Evolutionary conservation across 2,329 filamentous ascomycete species (phyloP).

Genomic region (Bipolaris bicolor): DNA sequence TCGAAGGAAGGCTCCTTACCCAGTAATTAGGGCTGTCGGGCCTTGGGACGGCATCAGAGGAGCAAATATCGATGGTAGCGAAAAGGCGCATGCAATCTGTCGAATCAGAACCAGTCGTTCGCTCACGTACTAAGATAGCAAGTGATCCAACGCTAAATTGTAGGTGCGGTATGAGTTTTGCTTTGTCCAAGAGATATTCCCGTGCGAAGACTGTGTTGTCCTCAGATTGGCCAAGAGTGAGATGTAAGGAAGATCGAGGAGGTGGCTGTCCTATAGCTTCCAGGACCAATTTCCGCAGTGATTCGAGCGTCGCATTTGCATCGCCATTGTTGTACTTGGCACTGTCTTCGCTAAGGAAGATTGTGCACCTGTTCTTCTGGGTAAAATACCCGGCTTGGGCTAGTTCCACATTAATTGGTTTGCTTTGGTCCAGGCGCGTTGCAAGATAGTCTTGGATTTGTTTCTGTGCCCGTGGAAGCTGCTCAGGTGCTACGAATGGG

Average conservation of each 20-base stretch:
- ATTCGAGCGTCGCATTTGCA: constrained; percentile 14
- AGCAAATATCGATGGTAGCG: constrained; percentile 55
- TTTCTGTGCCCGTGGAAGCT: constrained; percentile 54
- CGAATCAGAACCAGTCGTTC: constrained; percentile 28
- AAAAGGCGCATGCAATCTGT: constrained; percentile 63
- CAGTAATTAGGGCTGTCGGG: constrained; percentile 21
- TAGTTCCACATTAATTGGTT: constrained; percentile 35
- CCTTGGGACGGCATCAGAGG: constrained; percentile 1
- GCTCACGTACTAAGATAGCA: constrained; percentile 61
- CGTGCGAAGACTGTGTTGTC: constrained; percentile 55
- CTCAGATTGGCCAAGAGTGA: constrained; percentile 67
- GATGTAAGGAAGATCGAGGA: constrained; percentile 52
- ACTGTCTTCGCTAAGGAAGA: constrained; percentile 30
- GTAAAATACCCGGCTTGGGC: constrained; percentile 56
- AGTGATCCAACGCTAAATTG: constrained; percentile 59
- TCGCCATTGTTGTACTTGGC: constrained; percentile 13
- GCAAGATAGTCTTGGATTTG: constrained; percentile 49
- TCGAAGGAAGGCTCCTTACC: constrained; percentile 8
- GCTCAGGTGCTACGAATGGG: constrained; percentile 63
- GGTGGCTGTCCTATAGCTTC: constrained; percentile 32
- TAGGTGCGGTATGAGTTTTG: constrained; percentile 55
- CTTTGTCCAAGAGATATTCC: constrained; percentile 61
- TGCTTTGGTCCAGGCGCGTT: constrained; percentile 4
- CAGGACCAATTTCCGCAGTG: constrained; percentile 28
- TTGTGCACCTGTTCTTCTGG: constrained; percentile 58